A percentile compares a stretch with the other conserved stretches of the same genome.
Conservation (phyloP, 495 filamentous ascomycete species). For the Eremomyces bilateralis region DNA sequence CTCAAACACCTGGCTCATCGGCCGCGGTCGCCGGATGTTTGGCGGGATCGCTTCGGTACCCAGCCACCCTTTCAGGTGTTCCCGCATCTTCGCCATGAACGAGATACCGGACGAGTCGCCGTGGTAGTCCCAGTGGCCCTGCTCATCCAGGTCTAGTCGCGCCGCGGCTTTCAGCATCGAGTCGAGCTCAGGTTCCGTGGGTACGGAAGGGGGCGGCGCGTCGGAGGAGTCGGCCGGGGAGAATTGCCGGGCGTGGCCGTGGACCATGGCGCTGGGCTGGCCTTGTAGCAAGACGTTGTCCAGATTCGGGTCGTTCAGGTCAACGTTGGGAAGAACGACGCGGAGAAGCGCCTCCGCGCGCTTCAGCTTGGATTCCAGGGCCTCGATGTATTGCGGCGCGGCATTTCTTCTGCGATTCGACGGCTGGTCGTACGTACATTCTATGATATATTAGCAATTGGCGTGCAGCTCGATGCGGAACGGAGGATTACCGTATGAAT, state of each 20-base stretch:
- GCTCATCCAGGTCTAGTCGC: constrained; percentile 75
- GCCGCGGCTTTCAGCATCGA: constrained; percentile 91
- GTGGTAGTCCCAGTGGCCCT: constrained; percentile 85
- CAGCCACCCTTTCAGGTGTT: constrained; percentile 78
- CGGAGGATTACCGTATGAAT: constrained; percentile 69
- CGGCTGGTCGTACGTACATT: constrained; percentile 95
- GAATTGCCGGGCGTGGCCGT: constrained; percentile 2
- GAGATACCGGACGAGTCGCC: constrained; percentile 81
- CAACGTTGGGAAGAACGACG: constrained; percentile 63
- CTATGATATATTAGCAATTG: too few relatives aligned
- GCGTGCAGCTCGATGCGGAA: neutral
- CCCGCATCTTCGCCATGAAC: constrained; percentile 65
- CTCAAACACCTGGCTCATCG: constrained; percentile 35
- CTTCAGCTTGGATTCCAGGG: constrained; percentile 62
- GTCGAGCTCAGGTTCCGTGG: constrained; percentile 61
- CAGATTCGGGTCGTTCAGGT: constrained; percentile 63
- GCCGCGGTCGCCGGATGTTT: constrained; percentile 26
- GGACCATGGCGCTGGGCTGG: constrained; percentile 5
- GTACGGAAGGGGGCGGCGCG: constrained; percentile 6
- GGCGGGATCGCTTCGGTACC: too few relatives aligned
- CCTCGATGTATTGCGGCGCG: constrained; percentile 85
- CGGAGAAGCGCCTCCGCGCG: constrained; percentile 63
- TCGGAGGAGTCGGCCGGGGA: neutral
- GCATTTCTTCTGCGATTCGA: constrained; percentile 91
- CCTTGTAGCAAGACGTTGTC: constrained; percentile 35